Conservation (phyloP, 192 early-diverging fungal genomes). For the Thamnidium elegans region DNA sequence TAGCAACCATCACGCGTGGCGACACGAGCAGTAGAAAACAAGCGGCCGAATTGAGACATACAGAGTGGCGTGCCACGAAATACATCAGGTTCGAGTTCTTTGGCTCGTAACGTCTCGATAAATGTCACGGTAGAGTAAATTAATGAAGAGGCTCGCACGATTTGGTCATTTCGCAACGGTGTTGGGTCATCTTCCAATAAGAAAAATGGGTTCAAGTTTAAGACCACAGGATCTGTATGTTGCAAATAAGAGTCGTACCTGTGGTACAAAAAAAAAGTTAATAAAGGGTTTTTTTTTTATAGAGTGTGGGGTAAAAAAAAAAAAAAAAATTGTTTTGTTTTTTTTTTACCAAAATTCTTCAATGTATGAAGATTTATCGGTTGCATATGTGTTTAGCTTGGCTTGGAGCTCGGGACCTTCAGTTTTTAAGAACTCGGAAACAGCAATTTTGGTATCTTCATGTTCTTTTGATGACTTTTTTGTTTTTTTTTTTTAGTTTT, state of each 20-base stretch:
- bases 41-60: conserved; percentile 75
- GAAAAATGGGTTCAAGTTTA: conserved; percentile 50
- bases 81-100: conserved; percentile 57
- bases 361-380: conserved; percentile 44
- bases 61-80: conserved; percentile 60
- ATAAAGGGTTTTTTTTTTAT: no score
- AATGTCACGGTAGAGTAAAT: conserved; percentile 61
- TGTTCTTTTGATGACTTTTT: conserved; percentile 42
- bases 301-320: not conserved
- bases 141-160: conserved; percentile 71
- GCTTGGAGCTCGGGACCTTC: conserved; percentile 57
- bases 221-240: conserved; percentile 42
- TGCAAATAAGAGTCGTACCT: conserved; percentile 44
- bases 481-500: conserved; percentile 41
- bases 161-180: conserved; percentile 53
- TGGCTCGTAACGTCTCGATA: conserved; percentile 57
- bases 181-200: conserved; percentile 47
- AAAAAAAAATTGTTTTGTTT: no score
- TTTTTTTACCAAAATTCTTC: conserved; percentile 47
- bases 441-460: conserved; percentile 34
- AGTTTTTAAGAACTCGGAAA: conserved; percentile 38
- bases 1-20: conserved; percentile 51
- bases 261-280: no score
- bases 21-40: conserved; percentile 78
- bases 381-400: conserved; percentile 48